Conservation (phyloP, 2,329 filamentous ascomycete genomes). For the Aureobasidium subglaciale region DNA sequence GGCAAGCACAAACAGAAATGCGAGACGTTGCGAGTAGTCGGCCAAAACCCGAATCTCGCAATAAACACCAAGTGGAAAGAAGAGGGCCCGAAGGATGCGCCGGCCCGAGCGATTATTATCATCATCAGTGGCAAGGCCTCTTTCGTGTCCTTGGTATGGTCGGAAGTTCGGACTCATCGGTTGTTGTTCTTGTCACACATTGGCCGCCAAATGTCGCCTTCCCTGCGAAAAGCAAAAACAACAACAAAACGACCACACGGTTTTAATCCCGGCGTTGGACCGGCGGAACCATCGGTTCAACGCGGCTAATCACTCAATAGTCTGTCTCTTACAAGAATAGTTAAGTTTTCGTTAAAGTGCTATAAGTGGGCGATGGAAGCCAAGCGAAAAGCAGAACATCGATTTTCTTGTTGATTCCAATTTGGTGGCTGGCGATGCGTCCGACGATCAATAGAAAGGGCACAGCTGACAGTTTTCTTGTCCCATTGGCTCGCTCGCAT, state of each 20-base stretch:
- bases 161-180: neutral
- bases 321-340: constrained; percentile 3
- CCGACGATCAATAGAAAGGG: neutral
- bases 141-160: neutral
- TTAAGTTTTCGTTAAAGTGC: constrained; percentile 9
- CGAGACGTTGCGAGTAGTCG: neutral
- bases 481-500: too few relatives aligned
- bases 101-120: neutral
- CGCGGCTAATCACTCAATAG: constrained; percentile 12
- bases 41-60: neutral
- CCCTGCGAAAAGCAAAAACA: neutral
- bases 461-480: too few relatives aligned
- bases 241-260: neutral
- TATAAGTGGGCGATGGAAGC: constrained; percentile 10
- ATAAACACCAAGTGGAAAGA: neutral
- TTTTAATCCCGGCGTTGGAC: constrained; percentile 4
- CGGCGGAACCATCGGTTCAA: constrained; percentile 5
- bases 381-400: neutral
- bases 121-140: neutral
- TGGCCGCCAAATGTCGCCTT: neutral
- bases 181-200: neutral
- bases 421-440: constrained; percentile 6
- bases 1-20: neutral
- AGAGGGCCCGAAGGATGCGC: neutral
- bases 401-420: constrained; percentile 10